Evolutionary conservation across 2,329 filamentous ascomycete genomes (phyloP).

Genomic region (Fusarium stilboides): DNA sequence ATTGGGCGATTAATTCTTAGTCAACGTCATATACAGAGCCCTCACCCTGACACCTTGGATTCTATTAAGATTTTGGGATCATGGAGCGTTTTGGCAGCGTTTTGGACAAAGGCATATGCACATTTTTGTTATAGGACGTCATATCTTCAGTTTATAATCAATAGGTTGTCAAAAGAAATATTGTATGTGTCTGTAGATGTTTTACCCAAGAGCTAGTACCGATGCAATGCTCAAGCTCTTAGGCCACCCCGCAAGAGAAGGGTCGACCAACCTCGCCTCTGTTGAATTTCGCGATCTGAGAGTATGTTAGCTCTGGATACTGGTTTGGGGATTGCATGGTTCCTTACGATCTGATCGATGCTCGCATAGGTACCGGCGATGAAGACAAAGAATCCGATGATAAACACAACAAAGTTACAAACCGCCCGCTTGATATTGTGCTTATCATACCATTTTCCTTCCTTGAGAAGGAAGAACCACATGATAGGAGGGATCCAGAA

Average conservation of each 20-base stretch:
- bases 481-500: conserved; percentile 60
- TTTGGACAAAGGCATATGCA: too few relatives aligned
- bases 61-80: too few relatives aligned
- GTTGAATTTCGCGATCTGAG: conserved; percentile 42
- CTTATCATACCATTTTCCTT: conserved; percentile 49
- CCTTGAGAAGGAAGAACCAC: conserved; percentile 58
- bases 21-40: too few relatives aligned
- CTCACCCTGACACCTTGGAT: too few relatives aligned
- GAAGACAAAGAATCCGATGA: conserved; percentile 51
- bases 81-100: too few relatives aligned
- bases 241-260: conserved; percentile 43
- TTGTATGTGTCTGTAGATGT: neutral
- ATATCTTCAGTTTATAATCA: too few relatives aligned
- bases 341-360: conserved; percentile 50
- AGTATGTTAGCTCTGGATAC: conserved; percentile 8
- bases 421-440: conserved; percentile 47
- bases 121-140: too few relatives aligned
- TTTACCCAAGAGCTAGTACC: too few relatives aligned
- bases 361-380: conserved; percentile 53
- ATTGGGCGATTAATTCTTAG: too few relatives aligned
- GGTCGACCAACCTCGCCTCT: conserved; percentile 44
- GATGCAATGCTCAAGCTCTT: neutral
- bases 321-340: rapidly evolving
- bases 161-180: too few relatives aligned
- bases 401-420: conserved; percentile 46